Base-by-base conservation (phyloP, 345 rosid species). In the Gynandropsis gynandra region DNA sequence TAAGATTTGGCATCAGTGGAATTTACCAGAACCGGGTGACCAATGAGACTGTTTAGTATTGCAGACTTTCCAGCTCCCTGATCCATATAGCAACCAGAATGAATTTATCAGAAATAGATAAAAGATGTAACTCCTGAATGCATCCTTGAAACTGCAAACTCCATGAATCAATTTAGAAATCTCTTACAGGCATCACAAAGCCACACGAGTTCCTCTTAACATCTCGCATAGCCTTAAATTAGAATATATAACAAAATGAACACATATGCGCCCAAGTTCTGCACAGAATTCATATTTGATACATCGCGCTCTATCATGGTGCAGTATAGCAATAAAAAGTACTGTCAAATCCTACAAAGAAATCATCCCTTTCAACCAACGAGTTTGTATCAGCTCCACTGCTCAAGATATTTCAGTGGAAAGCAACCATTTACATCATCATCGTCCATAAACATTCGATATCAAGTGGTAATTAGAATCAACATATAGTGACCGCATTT, bases 1-100 rank as follows among this genome's bases (percentile, higher is more conserved):
- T 27, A 3, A 24, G 29, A 5, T 24, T 24, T 24, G 29, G 29
- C 5, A 24, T 1, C 42, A 18, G 50, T 33, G 54, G 18, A 66
- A 57, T 86, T 76, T 69, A 93, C 99, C 81, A 93, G 66, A 45
- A 93, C 75, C 45, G 97, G 95, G 72, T 93, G 97, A 47, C 99
- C 99, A 58, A 93, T 77, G 14, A 93, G 66, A 81, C 99, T 93
- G 69, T 93, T 93, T 48, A 93, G 65, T 46, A 73, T 75, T 7
- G 95, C 99, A 66, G 99, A 93, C 69, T 93, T 93, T 42, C 99
- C 99, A 58, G 99, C 94, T 68, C 99, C 99, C 99, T 88, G 80
- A 36, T 54, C 24, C 29, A 24, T 24, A 24, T 2, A 24, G 29
- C 62, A 70, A 13, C 29, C 47, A 16, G 29, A 29, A 52, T 47